phyloP scores from a whole-genome alignment of 1,284 basidiomycete genomes.

The Ceratobasidium sp. region DNA sequence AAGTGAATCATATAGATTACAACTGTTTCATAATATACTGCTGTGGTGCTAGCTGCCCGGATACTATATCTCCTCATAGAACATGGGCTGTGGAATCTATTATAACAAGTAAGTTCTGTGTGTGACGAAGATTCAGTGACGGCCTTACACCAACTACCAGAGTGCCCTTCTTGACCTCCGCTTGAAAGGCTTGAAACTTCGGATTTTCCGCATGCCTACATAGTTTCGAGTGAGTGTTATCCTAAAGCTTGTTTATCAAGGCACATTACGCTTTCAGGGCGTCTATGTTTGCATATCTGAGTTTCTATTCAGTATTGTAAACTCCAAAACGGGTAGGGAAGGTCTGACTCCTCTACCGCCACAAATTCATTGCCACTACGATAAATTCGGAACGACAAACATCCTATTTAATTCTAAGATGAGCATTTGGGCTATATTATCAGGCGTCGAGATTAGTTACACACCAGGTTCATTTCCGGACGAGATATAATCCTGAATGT shows the following conservation, averaged over 20 bases:
- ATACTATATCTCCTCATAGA: too few relatives aligned
- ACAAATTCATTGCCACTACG: conserved; percentile 17
- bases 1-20: too few relatives aligned
- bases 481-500: neutral
- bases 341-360: conserved; percentile 14
- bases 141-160: neutral
- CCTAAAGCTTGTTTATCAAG: neutral
- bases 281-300: neutral
- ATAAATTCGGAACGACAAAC: neutral
- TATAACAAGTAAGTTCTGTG: too few relatives aligned
- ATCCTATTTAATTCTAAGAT: too few relatives aligned
- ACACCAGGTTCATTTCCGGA: conserved; percentile 5
- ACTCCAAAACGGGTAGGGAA: neutral
- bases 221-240: neutral
- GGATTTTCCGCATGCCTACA: neutral
- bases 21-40: too few relatives aligned
- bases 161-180: neutral
- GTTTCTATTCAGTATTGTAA: too few relatives aligned
- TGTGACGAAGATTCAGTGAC: too few relatives aligned
- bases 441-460: too few relatives aligned
- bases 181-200: neutral
- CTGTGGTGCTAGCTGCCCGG: too few relatives aligned
- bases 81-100: neutral
- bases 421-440: too few relatives aligned
- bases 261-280: neutral